phyloP scores from a whole-genome alignment of 73 alveolate species.

The Paramecium octaurelia region DNA sequence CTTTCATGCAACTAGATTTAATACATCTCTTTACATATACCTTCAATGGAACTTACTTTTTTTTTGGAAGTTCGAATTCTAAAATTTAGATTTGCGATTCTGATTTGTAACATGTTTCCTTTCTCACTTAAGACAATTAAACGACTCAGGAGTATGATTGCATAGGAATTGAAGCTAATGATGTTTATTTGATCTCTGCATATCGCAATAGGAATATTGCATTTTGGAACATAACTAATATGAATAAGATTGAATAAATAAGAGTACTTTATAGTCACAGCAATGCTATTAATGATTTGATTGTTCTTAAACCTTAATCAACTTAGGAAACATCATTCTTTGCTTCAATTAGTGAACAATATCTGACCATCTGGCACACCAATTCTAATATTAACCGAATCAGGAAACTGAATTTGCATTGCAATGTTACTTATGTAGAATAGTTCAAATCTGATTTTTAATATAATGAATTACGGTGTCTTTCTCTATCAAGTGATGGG shows the following conservation, averaged over 20 bases:
- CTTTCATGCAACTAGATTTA: conserved; percentile 92
- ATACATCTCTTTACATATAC: conserved; percentile 72
- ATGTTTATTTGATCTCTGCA: conserved; percentile 73
- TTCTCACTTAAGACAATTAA: conserved; percentile 83
- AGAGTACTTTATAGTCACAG: conserved; percentile 75
- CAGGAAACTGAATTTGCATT: neutral
- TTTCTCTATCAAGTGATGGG: neutral
- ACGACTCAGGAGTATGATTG: conserved; percentile 78
- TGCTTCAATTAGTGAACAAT: conserved; percentile 56
- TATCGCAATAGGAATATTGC: conserved; percentile 89
- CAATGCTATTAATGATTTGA: conserved; percentile 75
- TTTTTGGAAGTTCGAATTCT: conserved; percentile 94
- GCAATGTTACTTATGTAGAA: neutral
- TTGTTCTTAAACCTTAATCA: conserved; percentile 52
- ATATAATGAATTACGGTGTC: neutral
- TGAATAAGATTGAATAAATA: conserved; percentile 69
- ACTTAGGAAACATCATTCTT: conserved; percentile 67
- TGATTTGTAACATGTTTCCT: conserved; percentile 82
- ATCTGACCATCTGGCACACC: neutral
- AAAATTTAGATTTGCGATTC: conserved; percentile 80
- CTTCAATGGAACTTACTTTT: conserved; percentile 66
- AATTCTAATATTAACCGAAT: neutral
- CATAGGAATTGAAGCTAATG: neutral
- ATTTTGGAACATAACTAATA: conserved; percentile 81
- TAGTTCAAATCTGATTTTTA: neutral